Conservation (phyloP, 2,329 filamentous ascomycete species). For the Phyllosticta ampelicida region DNA sequence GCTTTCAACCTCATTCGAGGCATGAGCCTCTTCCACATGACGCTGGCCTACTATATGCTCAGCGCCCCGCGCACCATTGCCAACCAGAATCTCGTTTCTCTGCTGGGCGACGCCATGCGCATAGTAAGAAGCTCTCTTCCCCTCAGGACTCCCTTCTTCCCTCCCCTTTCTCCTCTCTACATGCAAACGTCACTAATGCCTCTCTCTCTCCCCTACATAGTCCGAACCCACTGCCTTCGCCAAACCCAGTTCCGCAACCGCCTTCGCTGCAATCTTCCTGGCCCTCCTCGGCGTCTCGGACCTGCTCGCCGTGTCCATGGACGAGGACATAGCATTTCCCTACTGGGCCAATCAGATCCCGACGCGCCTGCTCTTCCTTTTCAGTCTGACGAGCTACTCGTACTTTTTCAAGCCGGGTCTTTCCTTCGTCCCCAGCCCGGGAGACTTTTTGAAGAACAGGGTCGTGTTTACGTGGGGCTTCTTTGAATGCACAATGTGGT, state of each 20-base stretch:
- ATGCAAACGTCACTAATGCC: neutral
- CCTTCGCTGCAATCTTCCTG: conserved; percentile 58
- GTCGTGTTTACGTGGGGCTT: conserved; percentile 79
- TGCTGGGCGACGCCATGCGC: conserved; percentile 74
- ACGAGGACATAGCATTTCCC: conserved; percentile 31
- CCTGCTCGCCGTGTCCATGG: conserved; percentile 35
- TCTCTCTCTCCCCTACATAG: conserved; percentile 28
- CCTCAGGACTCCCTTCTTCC: too few relatives aligned
- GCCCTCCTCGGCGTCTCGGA: conserved; percentile 45
- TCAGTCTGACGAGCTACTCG: conserved; percentile 51
- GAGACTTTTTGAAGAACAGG: conserved; percentile 56
- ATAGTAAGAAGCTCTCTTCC: conserved; percentile 49
- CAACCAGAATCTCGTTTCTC: conserved; percentile 68
- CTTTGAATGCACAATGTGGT: conserved; percentile 74
- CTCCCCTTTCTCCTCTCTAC: too few relatives aligned
- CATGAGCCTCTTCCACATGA: conserved; percentile 74
- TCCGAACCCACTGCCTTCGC: conserved; percentile 58
- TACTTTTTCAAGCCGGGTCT: conserved; percentile 48
- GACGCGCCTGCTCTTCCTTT: conserved; percentile 54
- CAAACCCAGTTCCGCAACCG: conserved; percentile 55
- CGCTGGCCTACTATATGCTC: conserved; percentile 74
- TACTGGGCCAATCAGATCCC: conserved; percentile 46
- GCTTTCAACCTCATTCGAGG: conserved; percentile 70
- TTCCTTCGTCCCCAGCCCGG: conserved; percentile 10
- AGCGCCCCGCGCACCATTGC: conserved; percentile 60